phyloP scores from a whole-genome alignment of 176 grass and related monocot species.

The Musa acuminata region DNA sequence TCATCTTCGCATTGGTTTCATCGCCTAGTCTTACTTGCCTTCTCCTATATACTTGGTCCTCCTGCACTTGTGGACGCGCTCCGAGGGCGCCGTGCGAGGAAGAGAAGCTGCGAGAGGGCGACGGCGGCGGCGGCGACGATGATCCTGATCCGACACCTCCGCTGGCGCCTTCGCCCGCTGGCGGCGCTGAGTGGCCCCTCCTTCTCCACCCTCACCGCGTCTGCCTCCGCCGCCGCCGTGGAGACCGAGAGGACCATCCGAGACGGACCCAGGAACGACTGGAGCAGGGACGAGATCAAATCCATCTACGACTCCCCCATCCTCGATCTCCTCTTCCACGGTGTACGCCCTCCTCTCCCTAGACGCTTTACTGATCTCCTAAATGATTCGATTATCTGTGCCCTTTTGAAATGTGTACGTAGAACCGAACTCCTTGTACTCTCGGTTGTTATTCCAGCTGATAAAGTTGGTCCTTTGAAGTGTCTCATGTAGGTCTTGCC shows the following conservation, averaged over 20 bases:
- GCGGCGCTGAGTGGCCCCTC: not conserved
- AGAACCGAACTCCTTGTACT: too few relatives aligned
- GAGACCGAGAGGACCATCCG: slow-evolving; percentile 63
- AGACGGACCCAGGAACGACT: slow-evolving; percentile 70
- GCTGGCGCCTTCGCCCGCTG: slow-evolving; percentile 30
- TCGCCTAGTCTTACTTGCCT: too few relatives aligned
- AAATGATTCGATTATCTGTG: not conserved
- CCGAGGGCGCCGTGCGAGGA: not conserved
- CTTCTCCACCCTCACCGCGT: slow-evolving; percentile 14
- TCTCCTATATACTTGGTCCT: too few relatives aligned
- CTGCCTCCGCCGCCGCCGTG: slow-evolving; percentile 44
- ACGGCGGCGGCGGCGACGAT: slow-evolving; percentile 20
- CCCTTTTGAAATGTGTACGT: not conserved
- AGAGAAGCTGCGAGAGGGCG: not conserved
- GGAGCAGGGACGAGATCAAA: slow-evolving; percentile 75
- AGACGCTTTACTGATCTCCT: too few relatives aligned
- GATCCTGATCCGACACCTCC: slow-evolving; percentile 49
- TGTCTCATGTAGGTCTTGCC: too few relatives aligned
- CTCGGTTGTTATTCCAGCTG: too few relatives aligned
- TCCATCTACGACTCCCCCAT: slow-evolving; percentile 77
- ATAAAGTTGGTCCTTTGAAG: too few relatives aligned
- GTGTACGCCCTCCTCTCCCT: slow-evolving; percentile 24
- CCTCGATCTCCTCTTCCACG: slow-evolving; percentile 91
- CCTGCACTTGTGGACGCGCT: too few relatives aligned
- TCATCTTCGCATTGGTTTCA: too few relatives aligned